Conservation (phyloP, 2,329 filamentous ascomycete genomes). For the Cytospora chrysosperma region DNA sequence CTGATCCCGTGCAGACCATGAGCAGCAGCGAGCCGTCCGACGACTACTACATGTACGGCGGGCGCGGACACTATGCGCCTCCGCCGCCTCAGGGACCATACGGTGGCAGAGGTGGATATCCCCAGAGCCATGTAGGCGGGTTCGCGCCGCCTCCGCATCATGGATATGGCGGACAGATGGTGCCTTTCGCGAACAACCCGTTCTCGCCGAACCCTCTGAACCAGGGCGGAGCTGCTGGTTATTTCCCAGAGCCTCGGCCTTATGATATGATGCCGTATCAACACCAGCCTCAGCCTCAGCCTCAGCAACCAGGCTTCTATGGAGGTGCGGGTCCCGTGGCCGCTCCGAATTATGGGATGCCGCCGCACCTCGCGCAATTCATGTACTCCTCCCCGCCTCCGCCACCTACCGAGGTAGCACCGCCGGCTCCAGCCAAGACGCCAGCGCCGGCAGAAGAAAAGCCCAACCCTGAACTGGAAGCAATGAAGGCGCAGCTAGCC, state of each 20-base stretch:
- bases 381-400: constrained; percentile 42
- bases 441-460: constrained; percentile 39
- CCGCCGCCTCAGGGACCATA: constrained; percentile 33
- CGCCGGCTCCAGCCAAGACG: constrained; percentile 40
- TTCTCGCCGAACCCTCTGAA: constrained; percentile 42
- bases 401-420: constrained; percentile 40
- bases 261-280: constrained; percentile 55
- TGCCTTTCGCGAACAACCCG: constrained; percentile 47
- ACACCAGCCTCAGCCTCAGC: constrained; percentile 46
- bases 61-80: constrained; percentile 35
- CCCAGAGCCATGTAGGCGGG: constrained; percentile 48
- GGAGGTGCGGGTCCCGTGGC: constrained; percentile 29
- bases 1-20: constrained; percentile 36
- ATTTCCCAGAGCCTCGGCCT: constrained; percentile 42
- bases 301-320: constrained; percentile 40
- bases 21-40: constrained; percentile 63
- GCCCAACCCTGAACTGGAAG: constrained; percentile 56
- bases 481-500: constrained; percentile 60
- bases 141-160: constrained; percentile 40
- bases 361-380: constrained; percentile 39
- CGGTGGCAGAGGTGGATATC: constrained; percentile 38
- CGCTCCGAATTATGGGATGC: constrained; percentile 29
- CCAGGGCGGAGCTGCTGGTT: constrained; percentile 39
- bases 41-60: constrained; percentile 48
- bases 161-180: constrained; percentile 42